Percentiles rank a stretch among this genome's conserved stretches.
Conservation (phyloP, 805 yeast species). For the Wickerhamiella sergipiensis region DNA sequence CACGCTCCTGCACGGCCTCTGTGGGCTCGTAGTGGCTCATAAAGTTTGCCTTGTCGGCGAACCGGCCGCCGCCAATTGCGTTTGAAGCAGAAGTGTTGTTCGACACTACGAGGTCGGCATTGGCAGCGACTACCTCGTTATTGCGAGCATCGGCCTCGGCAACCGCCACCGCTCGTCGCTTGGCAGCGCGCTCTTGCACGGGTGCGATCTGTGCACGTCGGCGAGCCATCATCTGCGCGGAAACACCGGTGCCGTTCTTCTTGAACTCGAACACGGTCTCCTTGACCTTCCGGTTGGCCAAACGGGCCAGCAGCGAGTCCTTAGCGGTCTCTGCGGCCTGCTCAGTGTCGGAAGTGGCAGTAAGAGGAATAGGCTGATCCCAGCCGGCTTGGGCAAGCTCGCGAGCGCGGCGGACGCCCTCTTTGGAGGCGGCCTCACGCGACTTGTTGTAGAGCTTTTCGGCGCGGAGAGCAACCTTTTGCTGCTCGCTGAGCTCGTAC, state of each 20-base stretch:
- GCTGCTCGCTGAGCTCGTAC: slow-evolving; percentile 53
- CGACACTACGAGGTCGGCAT: slow-evolving; percentile 27
- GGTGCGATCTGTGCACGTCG: slow-evolving; percentile 83
- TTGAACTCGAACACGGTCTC: slow-evolving; percentile 93
- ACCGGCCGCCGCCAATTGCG: slow-evolving; percentile 29
- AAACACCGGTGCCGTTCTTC: slow-evolving; percentile 34
- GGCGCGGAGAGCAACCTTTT: slow-evolving; percentile 69
- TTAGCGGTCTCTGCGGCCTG: slow-evolving; percentile 50
- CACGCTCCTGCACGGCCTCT: slow-evolving; percentile 65
- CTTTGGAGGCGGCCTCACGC: slow-evolving; percentile 72
- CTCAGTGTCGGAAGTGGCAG: slow-evolving; percentile 22
- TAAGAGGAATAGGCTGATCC: slow-evolving; percentile 76
- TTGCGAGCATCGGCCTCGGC: slow-evolving; percentile 27
- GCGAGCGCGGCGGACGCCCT: slow-evolving; percentile 73
- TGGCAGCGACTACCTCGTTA: slow-evolving; percentile 29
- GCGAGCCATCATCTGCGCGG: slow-evolving; percentile 71
- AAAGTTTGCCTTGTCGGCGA: slow-evolving; percentile 65
- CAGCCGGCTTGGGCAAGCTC: slow-evolving; percentile 49
- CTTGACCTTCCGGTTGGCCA: slow-evolving; percentile 54
- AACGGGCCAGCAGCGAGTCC: slow-evolving; percentile 63
- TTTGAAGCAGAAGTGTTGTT: neutral
- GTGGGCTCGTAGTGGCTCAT: slow-evolving; percentile 84
- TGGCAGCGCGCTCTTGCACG: slow-evolving; percentile 64
- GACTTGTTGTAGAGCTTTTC: slow-evolving; percentile 80
- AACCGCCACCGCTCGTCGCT: slow-evolving; percentile 43